phyloP scores from a whole-genome alignment of 257 asterid species.

The Sherardia arvensis region DNA sequence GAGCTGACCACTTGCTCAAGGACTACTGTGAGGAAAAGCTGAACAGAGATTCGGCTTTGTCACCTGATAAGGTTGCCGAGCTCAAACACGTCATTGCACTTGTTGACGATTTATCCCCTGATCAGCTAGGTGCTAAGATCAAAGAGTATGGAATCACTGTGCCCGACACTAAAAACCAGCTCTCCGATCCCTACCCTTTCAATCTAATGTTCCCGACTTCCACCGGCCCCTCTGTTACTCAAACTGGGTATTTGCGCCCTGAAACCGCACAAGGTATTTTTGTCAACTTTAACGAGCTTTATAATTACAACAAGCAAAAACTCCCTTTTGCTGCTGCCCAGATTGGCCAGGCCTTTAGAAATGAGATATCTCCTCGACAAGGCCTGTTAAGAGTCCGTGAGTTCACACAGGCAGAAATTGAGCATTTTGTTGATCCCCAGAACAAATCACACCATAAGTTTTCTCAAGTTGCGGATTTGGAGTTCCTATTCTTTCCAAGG shows the following conservation, averaged over 20 bases:
- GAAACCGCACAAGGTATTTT: conserved; percentile 82
- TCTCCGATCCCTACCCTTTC: conserved; percentile 74
- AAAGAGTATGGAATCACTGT: conserved; percentile 61
- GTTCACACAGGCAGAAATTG: conserved; percentile 70
- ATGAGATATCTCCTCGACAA: conserved; percentile 82
- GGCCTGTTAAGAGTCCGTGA: conserved; percentile 77
- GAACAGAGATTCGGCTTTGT: conserved; percentile 44
- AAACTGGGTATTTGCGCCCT: conserved; percentile 56
- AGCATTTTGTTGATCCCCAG: conserved; percentile 75
- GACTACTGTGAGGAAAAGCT: conserved; percentile 62
- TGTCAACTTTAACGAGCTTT: conserved; percentile 63
- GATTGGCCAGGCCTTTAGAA: conserved; percentile 73
- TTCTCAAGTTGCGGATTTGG: conserved; percentile 51
- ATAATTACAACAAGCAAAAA: conserved; percentile 52
- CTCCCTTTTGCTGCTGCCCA: conserved; percentile 80
- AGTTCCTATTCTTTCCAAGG: conserved; percentile 64
- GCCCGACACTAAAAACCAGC: conserved; percentile 57
- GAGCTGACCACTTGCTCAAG: conserved; percentile 79
- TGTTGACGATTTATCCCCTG: conserved; percentile 55
- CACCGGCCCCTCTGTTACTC: conserved; percentile 38
- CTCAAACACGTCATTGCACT: conserved; percentile 56
- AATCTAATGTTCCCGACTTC: conserved; percentile 79
- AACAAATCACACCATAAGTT: conserved; percentile 73
- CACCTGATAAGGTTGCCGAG: conserved; percentile 41
- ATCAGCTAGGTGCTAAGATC: conserved; percentile 61